Base-by-base conservation (phyloP, 805 yeast genomes). In the Candida schatavii region DNA sequence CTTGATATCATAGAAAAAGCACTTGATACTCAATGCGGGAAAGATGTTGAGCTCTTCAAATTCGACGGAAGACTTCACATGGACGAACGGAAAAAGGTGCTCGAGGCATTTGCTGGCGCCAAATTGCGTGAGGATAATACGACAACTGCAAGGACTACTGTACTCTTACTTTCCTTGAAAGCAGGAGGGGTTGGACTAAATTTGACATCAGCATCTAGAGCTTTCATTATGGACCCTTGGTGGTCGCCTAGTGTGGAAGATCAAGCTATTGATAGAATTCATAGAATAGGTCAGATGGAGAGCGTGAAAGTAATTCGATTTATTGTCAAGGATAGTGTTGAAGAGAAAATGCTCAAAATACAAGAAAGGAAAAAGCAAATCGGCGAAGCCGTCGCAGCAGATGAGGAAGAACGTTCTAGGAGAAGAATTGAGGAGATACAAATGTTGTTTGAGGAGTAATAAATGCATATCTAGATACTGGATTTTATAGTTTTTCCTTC, bases 101-200 rank as follows among this genome's bases (percentile, higher is more conserved):
- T 91, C 32, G 74, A 68, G 13, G 71, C 73, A 15, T 90, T 91
- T 56, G 57, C 64, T 18, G 50, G 55, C 41, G 42, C 56, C 1
- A 50, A 61, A 29, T 17, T 35, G 13, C 15, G 21, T 10, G 19
- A 22, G 23, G n/a, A n/a, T n/a, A 64, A 64, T 35, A 55, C 64
- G 2, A 20, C 19, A 10, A 29, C 6, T 6, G 49, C 60, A 50
- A 47, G 55, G 26, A 50, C 68, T 9, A 72, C 75, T 3, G 74
- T 90, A 1, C 57, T 90, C 9, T 64, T 90, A 18, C 58, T 90
- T 15, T 85, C 95, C 5, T 64, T 89, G 47, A 90, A 88, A 59
- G 95, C 97, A 0, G 97, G 97, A 19, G 97, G 97, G 5, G 96
- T 89, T 10, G 97, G 97, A 0, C 69, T 90, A 47, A 90, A 90